Evolutionary conservation across 1,284 basidiomycete species (phyloP).

Genomic region (Inonotus obliquus): DNA sequence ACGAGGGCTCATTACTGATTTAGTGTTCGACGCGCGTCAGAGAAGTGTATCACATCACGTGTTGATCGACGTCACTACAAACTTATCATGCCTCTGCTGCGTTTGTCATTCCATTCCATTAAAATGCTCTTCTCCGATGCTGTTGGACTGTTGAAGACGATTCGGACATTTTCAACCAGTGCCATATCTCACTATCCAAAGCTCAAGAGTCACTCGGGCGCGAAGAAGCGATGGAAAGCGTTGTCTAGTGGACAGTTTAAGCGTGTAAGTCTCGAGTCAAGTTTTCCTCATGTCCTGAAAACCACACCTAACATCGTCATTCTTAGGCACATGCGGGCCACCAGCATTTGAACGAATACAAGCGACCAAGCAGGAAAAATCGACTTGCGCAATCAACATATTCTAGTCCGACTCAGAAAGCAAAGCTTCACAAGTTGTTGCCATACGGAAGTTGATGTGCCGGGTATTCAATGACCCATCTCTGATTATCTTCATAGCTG

Average conservation of each 20-base stretch:
- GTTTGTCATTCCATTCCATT: neutral
- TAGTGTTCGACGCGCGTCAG: conserved; percentile 2
- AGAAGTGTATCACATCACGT: neutral
- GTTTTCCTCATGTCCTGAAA: neutral
- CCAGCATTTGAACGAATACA: conserved; percentile 66
- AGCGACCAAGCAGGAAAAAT: conserved; percentile 62
- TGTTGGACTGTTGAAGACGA: neutral
- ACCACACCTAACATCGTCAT: conserved; percentile 1
- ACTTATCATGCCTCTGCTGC: neutral
- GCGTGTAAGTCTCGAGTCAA: conserved; percentile 51
- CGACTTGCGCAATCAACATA: conserved; percentile 59
- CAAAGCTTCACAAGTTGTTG: conserved; percentile 58
- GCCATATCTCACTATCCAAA: conserved; percentile 49
- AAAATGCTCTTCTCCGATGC: conserved; percentile 6
- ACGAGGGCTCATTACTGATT: neutral
- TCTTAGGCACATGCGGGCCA: conserved; percentile 62
- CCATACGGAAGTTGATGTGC: conserved; percentile 40
- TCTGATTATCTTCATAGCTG: neutral
- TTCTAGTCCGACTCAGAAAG: conserved; percentile 57
- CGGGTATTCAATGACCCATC: neutral
- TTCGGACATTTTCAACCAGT: conserved; percentile 42
- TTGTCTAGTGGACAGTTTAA: conserved; percentile 70
- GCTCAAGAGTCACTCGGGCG: conserved; percentile 71
- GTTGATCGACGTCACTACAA: too few species aligned
- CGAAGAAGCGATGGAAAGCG: conserved; percentile 78